Conservation (phyloP, 768 basidiomycete genomes). For the Suillus subalutaceus region DNA sequence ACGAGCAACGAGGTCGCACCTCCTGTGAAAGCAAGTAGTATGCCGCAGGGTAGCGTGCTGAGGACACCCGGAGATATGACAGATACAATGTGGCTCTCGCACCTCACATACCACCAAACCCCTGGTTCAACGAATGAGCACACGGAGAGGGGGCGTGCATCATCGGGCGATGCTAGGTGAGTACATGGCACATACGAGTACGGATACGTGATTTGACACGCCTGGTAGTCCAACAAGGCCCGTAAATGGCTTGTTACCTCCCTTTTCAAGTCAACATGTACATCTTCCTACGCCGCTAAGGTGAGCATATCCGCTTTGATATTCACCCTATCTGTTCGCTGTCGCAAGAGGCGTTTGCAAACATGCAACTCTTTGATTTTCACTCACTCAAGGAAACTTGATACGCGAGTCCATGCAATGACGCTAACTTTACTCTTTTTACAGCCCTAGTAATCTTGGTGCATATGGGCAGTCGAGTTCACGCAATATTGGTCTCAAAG, state of each 20-base stretch:
- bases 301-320: conserved; percentile 17
- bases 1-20: neutral
- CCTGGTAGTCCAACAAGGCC: conserved; percentile 9
- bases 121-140: conserved; percentile 1
- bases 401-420: neutral
- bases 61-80: neutral
- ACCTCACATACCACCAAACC: neutral
- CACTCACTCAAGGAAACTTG: neutral
- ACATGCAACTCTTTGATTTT: neutral
- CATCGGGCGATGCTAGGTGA: neutral
- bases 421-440: conserved; percentile 17
- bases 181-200: neutral
- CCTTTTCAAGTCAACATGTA: conserved; percentile 19
- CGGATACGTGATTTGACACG: neutral
- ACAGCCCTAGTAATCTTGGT: conserved; percentile 37
- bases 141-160: neutral
- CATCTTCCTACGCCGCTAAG: conserved; percentile 37
- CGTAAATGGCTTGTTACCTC: conserved; percentile 3
- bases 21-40: neutral
- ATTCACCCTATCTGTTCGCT: conserved; percentile 1
- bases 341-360: neutral
- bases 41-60: neutral
- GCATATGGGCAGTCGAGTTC: conserved; percentile 30
- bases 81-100: conserved; percentile 1
- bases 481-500: conserved; percentile 14